Evolutionary conservation across 306 rosid genomes (phyloP).

Genomic region (Vigna nakashimae): DNA sequence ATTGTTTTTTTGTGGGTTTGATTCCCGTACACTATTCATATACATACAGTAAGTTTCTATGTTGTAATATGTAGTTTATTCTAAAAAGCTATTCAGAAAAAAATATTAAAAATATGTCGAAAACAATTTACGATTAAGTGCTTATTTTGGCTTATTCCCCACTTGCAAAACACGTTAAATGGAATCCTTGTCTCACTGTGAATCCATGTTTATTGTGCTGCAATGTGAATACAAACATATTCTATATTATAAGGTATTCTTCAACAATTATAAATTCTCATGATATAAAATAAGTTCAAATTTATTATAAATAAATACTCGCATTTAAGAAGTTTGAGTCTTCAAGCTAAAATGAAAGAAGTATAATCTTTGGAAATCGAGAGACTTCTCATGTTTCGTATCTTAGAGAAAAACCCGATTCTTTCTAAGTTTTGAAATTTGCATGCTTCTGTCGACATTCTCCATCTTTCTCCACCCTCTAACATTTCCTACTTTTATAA

Average conservation of each 20-base stretch:
- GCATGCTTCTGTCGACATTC: background rate
- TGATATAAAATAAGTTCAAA: too few species aligned
- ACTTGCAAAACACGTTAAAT: too few species aligned
- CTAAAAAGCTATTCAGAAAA: too few species aligned
- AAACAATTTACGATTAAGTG: too few species aligned
- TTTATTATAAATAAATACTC: background rate
- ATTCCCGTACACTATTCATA: too few species aligned
- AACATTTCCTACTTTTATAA: background rate
- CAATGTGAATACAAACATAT: background rate
- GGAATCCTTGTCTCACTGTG: too few species aligned
- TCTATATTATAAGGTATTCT: background rate
- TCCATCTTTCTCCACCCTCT: background rate
- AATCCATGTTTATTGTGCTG: background rate
- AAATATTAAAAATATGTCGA: too few species aligned
- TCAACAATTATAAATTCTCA: too few species aligned
- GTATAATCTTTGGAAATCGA: background rate
- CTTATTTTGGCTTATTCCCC: too few species aligned
- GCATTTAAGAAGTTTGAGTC: background rate
- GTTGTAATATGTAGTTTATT: too few species aligned
- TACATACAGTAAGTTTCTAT: too few species aligned
- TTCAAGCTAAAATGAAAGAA: background rate
- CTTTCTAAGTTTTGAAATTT: background rate
- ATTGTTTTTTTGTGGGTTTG: too few species aligned
- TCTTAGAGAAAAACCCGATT: background rate
- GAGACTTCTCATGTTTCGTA: background rate